A percentile compares a stretch with the other conserved stretches of the same genome.
Conservation (phyloP, 2,329 filamentous ascomycete genomes). For the Hypoxylon sp. region DNA sequence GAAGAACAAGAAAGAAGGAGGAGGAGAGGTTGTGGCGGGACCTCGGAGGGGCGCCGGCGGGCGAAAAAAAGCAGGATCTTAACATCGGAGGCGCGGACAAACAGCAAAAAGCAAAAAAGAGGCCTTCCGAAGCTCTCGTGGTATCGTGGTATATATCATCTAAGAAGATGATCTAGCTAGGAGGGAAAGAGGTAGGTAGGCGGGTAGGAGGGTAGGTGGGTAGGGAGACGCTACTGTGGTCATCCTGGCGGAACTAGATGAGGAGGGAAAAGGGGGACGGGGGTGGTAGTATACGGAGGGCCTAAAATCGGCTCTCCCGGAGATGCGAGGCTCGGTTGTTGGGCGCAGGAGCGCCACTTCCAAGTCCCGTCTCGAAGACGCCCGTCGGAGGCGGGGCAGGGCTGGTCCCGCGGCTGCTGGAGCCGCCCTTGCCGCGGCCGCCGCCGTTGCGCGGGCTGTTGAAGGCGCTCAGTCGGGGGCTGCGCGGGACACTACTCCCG, state of each 20-base stretch:
- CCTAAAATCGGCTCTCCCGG: slow-evolving; percentile 52
- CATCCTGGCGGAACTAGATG: too few species aligned
- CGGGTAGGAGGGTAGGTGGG: neutral
- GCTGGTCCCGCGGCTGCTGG: slow-evolving; percentile 64
- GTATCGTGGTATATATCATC: slow-evolving; percentile 8
- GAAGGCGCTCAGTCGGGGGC: slow-evolving; percentile 60
- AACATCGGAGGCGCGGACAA: too few species aligned
- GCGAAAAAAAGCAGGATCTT: too few species aligned
- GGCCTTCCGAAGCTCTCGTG: too few species aligned
- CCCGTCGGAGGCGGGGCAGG: slow-evolving; percentile 55
- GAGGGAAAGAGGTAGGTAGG: neutral
- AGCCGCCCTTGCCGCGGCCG: slow-evolving; percentile 49
- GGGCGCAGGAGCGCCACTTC: slow-evolving; percentile 48
- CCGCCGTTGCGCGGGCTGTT: slow-evolving; percentile 62
- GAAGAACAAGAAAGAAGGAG: too few species aligned
- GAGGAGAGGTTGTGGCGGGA: neutral
- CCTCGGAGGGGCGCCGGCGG: neutral
- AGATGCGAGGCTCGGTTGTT: slow-evolving; percentile 54
- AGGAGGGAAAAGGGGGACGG: neutral
- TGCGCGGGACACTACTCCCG: slow-evolving; percentile 68
- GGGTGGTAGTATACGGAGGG: neutral
- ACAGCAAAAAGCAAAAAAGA: too few species aligned
- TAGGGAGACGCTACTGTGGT: neutral
- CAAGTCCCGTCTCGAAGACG: slow-evolving; percentile 48
- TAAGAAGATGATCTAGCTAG: neutral